phyloP scores from a whole-genome alignment of 148 eudicot genomes.

The Rhododendron simsii region DNA sequence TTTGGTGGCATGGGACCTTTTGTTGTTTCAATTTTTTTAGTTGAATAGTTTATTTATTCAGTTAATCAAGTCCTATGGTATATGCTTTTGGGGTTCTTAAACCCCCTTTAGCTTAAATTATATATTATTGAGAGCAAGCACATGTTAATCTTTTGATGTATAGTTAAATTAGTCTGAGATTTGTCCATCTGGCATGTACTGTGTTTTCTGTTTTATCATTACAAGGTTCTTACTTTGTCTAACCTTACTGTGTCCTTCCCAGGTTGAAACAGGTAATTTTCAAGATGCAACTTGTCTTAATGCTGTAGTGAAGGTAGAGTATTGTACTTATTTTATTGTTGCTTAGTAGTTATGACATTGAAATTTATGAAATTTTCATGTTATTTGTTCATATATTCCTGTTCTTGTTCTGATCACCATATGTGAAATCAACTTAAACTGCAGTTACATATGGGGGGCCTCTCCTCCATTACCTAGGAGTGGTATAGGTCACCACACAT shows the following conservation, averaged over 20 bases:
- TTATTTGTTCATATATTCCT: background rate
- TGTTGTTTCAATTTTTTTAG: background rate
- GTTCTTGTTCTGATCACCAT: background rate
- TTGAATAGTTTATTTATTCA: background rate
- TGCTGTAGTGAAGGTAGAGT: slow-evolving; percentile 89
- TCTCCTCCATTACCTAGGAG: background rate
- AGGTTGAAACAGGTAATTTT: slow-evolving; percentile 72
- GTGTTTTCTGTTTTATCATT: background rate
- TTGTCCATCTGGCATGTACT: background rate
- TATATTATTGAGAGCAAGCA: background rate
- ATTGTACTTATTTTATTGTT: background rate
- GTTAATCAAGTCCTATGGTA: background rate
- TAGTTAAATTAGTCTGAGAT: slow-evolving; percentile 2
- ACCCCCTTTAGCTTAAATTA: background rate
- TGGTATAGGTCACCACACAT: background rate
- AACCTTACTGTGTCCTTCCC: slow-evolving; percentile 18
- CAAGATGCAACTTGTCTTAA: slow-evolving; percentile 69
- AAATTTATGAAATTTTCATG: background rate
- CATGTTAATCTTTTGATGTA: background rate
- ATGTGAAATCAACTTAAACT: background rate
- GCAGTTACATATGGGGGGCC: background rate
- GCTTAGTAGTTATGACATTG: background rate
- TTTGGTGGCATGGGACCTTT: background rate
- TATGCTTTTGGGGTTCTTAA: background rate
- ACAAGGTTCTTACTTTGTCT: background rate